A percentile compares a stretch with the other conserved stretches of the same genome.
These are phyloP conservation scores for Globisporangium cystogenes DNA, from an alignment of 352 stramenopile species.

Conservation along the genomic window DNA sequence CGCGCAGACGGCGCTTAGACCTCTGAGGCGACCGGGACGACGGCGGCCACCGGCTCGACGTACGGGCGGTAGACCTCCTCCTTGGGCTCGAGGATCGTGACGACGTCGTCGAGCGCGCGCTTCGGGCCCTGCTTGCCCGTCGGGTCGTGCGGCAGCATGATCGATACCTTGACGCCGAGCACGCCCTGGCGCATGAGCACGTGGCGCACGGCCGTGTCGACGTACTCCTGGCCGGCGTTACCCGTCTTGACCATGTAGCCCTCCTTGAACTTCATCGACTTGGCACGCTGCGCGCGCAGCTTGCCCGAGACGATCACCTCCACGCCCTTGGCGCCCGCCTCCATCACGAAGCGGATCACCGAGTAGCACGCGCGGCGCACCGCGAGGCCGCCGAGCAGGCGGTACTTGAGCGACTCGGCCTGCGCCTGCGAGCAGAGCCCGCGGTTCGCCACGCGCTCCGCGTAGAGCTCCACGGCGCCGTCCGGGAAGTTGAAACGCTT, in stretches of 20 bases:
- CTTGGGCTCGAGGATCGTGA: slow-evolving; percentile 99
- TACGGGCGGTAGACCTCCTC: slow-evolving; percentile 90
- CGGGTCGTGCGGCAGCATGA: slow-evolving; percentile 99
- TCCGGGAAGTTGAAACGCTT: slow-evolving; percentile 98
- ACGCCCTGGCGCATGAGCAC: slow-evolving; percentile 99
- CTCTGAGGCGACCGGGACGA: slow-evolving; percentile 31
- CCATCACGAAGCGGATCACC: slow-evolving; percentile 99
- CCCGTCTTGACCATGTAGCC: slow-evolving; percentile 99
- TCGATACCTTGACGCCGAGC: slow-evolving; percentile 98
- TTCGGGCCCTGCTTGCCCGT: slow-evolving; percentile 97
- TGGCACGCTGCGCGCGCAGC: slow-evolving; percentile 98
- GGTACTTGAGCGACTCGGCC: slow-evolving; percentile 99
- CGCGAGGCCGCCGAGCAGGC: slow-evolving; percentile 96
- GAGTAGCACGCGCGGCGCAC: slow-evolving; percentile 99
- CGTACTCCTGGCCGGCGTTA: slow-evolving; percentile 98
- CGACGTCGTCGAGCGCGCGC: slow-evolving; percentile 97
- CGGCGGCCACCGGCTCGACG: slow-evolving; percentile 59
- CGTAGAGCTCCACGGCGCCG: slow-evolving; percentile 97
- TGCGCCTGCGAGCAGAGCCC: slow-evolving; percentile 98
- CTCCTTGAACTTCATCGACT: slow-evolving; percentile 99
- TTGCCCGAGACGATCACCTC: slow-evolving; percentile 99
- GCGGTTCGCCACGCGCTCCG: slow-evolving; percentile 98
- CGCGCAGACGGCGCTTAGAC: slow-evolving; percentile 9
- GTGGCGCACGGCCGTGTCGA: slow-evolving; percentile 97
- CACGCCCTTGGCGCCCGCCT: slow-evolving; percentile 98